Conservation (phyloP, 352 stramenopile genomes). For the Pythium plurisporium region DNA sequence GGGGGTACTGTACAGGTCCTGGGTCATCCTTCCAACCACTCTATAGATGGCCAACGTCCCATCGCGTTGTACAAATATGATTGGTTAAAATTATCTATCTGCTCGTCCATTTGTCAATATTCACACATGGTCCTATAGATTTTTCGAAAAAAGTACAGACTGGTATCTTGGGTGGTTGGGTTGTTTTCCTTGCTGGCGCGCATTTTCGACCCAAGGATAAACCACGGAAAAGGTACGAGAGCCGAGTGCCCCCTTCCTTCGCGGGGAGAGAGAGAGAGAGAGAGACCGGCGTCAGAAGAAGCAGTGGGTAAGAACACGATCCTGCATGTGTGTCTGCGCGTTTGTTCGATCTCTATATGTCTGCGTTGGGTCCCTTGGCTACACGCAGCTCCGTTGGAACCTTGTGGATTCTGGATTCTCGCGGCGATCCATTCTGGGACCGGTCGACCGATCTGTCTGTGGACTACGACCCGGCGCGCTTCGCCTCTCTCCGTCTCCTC, state of each 20-base stretch:
- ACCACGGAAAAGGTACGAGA: not conserved
- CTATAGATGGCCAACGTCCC: slow-evolving; percentile 8
- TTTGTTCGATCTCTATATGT: not conserved
- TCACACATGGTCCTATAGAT: not conserved
- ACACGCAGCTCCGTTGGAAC: no score
- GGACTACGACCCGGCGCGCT: no score
- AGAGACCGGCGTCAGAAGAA: not conserved
- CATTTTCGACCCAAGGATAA: slow-evolving; percentile 9
- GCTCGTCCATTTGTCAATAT: slow-evolving; percentile 1
- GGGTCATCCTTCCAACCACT: no score
- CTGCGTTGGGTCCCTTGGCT: no score
- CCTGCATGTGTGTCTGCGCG: slow-evolving; percentile 1
- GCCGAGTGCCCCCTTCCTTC: not conserved
- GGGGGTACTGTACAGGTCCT: no score
- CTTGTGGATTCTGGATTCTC: no score
- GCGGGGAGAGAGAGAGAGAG: slow-evolving; percentile 1
- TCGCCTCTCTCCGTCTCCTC: no score
- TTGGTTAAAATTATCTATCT: slow-evolving; percentile 7
- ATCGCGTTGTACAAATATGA: slow-evolving; percentile 12
- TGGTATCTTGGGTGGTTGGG: slow-evolving; percentile 6
- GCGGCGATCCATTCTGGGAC: no score
- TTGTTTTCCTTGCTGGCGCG: slow-evolving; percentile 10
- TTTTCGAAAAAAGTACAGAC: not conserved
- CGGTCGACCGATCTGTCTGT: no score
- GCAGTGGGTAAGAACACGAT: slow-evolving; percentile 7